Evolutionary conservation across 1,284 basidiomycete species (phyloP), one percentile per base, ranked within the genome.

Genomic region (Anthracocystis setariae): DNA sequence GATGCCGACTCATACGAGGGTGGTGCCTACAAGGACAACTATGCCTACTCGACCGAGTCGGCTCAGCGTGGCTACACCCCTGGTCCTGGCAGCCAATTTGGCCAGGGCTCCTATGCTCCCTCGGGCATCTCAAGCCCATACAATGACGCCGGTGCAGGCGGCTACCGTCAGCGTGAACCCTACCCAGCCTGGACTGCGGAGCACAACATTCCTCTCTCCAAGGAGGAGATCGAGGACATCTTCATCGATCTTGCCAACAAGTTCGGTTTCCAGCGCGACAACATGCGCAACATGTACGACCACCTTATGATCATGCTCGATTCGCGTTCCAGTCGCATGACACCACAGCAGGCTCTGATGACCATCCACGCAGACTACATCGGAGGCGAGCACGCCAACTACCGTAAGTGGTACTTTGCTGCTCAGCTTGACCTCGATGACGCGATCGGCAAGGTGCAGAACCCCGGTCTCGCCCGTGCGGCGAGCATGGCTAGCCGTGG

Each of bases 311-410:
- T 98, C 79, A 89, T 94, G 64, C 89, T 99, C 75, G 95, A 99
- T 85, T 82, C 81, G 46, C 74, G 82, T 23, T 74, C 82, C 4
- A 76, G 78, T 60, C 90, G 96, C 51, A 98, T 98, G 95, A 90
- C 93, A 2, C 94, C 96, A 9, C 92, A 93, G 82, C 93, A 96
- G 83, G 95, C 95, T 3, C 68, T 82, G 46, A 1, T 87, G 96
- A 98, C 95, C 0, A 87, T 99, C 8, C 95, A 99, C 82, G 94
- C 95, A 65, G 95, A 98, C 84, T 98, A 98, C 85, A 98, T 99
- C 82, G 96, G 96, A 48, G 95, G 96, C 4, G 92, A 83, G 70
- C 82, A 83, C 54, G 82, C 81, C 40, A 83, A 83, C 67, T 83
- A 83, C 74, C 81, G 82, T 46, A 82, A 82, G 76, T 98, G 96